Base-by-base conservation (phyloP, 305 asterid genomes). In the Fraxinus albicans region DNA sequence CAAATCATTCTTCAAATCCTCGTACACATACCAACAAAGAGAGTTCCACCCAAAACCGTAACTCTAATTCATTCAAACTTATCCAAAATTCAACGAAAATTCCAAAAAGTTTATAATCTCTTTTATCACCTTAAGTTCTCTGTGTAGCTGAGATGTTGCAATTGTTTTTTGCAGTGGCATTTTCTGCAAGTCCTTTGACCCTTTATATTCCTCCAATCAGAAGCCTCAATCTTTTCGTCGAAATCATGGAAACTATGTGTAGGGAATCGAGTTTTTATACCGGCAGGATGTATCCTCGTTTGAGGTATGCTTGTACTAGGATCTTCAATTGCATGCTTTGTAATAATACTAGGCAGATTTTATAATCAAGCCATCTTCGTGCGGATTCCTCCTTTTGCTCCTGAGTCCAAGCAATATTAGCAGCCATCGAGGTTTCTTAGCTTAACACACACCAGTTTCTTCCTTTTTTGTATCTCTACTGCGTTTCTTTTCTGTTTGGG, bases 161-260 rank as follows among this genome's bases (percentile, higher is more conserved):
- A 58, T 55, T 90, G 85, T 91, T 93, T 86, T 87, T 90, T 21
- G 90, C 92, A 19, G 90, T 90, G 84, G 98, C 94, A 50, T 91
- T 92, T 82, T 92, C 98, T 1, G 95, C 97, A 15, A 91, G 84
- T 6, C 98, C 98, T 76, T 85, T 94, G 90, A 93, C 87, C 36
- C 89, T 94, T 23, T 92, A 92, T 88, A 86, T 94, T 36, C 98
- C 97, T 19, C 98, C 98, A 6, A 83, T 94, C 55, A 92, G 98
- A 60, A 90, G 90, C 88, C 85, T 94, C 84, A 94, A 85, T 78
- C 84, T 87, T 0, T 94, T 94, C 65, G 86, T 94, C 77, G 95
- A 90, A 87, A 84, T 88, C 21, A 63, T 94, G 23, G 93, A 92
- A 85, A 86, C 83, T 31, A 81, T 92, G 73, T 91, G 92, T 93